These are phyloP conservation scores for Mucuna pruriens DNA, from an alignment of 306 rosid genomes.

Conservation along the genomic window DNA sequence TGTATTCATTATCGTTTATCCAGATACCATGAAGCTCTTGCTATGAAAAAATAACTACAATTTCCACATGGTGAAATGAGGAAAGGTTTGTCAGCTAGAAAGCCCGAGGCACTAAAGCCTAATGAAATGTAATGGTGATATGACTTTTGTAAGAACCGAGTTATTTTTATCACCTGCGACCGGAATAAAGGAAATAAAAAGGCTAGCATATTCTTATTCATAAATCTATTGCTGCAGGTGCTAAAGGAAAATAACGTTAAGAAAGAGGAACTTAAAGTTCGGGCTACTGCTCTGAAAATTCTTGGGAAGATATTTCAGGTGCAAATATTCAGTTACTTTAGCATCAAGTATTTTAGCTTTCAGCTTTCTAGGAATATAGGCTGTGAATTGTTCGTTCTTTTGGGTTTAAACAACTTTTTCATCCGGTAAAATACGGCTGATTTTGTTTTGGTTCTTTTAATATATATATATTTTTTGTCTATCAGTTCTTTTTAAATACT, in stretches of 20 bases:
- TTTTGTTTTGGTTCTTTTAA: not conserved
- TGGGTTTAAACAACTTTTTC: not conserved
- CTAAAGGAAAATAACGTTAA: constrained; percentile 64
- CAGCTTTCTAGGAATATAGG: not conserved
- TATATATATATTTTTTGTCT: too few species aligned
- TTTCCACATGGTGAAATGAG: not conserved
- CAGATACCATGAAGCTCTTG: not conserved
- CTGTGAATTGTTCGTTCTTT: not conserved
- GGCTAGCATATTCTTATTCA: constrained; percentile 13
- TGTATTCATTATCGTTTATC: not conserved
- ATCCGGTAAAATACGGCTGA: not conserved
- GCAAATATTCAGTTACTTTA: constrained; percentile 3
- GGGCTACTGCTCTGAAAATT: constrained; percentile 77
- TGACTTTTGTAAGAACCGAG: not conserved
- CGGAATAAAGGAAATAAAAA: not conserved
- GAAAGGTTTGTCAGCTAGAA: not conserved
- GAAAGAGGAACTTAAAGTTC: constrained; percentile 88
- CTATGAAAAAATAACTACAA: not conserved
- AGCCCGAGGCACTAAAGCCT: not conserved
- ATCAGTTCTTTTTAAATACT: too few species aligned
- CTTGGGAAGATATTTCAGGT: constrained; percentile 92
- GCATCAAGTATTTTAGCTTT: not conserved
- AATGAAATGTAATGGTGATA: constrained; percentile 13
- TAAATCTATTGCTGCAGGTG: constrained; percentile 60
- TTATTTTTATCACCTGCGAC: not conserved